Evolutionary conservation across 2,329 filamentous ascomycete genomes (phyloP), one percentile per base, ranked within the genome.

Genomic region (Penicillium sp.): DNA sequence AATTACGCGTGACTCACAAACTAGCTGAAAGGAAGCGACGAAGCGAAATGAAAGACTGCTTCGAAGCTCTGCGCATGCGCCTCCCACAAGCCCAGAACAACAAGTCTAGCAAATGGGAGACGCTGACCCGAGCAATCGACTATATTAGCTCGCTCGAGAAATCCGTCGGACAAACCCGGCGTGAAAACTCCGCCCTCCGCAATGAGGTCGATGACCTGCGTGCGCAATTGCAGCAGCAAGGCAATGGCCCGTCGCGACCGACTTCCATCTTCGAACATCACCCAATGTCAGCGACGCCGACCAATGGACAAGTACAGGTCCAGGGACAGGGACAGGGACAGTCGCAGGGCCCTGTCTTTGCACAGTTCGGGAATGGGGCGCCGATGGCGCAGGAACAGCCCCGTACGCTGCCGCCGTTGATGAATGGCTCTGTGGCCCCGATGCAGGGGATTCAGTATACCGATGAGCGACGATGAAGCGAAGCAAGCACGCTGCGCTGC

Each of bases 81-180:
- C 67, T 80, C 1, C 77, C 77, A 3, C 67, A 74, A 13, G 71
- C 65, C 48, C 76, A 78, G 56, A 77, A 74, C 55, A 78, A 77
- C 61, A 80, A 80, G 56, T 79, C 77, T 7, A 79, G 77, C 63
- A 80, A 80, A 66, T 79, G 77, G 77, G 77, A 80, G 56, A 80
- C 76, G 1, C 60, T 80, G 17, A 78, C 75, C 18, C 17, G 57
- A 73, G 77, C 77, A 15, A 79, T 79, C 46, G 77, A 80, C 42
- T 78, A 80, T 46, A 80, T 80, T 46, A 61, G 54, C 7, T 67
- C 68, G 18, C 66, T 80, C 9, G 77, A 80, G 56, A 74, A 71
- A 41, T 70, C 68, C 18, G 56, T 75, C 4, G 63, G 62, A 23
- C 69, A 70, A 50, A 62, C 61, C 24, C 73, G 67, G n/a, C 70